Base-by-base conservation (phyloP, 352 stramenopile species). In the Blastocystis sp. region DNA sequence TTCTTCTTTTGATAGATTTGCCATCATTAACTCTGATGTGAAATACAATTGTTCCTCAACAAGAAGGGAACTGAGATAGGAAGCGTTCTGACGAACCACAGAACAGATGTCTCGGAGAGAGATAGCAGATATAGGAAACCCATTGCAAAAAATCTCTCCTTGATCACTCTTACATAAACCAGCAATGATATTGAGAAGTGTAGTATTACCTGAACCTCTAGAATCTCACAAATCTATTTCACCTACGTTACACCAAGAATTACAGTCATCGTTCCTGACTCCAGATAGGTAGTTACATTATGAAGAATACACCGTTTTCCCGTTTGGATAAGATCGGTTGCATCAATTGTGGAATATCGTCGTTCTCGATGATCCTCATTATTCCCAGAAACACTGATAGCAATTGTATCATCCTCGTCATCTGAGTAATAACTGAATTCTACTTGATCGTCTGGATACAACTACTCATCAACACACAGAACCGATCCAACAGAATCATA, bases 221-320 rank as follows among this genome's bases (percentile, higher is more conserved):
- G 12, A 46, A 46, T 43, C 21, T 51, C 39, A 73, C 29, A 14
- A 46, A 73, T 3, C 21, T 19, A 9, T 21, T 9, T 51, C 16
- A 6, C 9, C 9, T 73, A 73, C 61, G 61, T 73, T 27, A 73
- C 61, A 73, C 61, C 61, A 9, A 73, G 61, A 73, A 73, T 35
- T 9, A 73, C 32, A 73, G 61, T 73, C 24, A 73, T 27, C 0
- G 61, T 39, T 11, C 35, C 35, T 5, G 61, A 73, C 21, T 73
- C 32, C 6, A 39, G 21, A 73, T 39, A 73, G 6, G 32, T 43
- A 73, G 37, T 43, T 7, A 73, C 35, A 43, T 43, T n/a, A 27
- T 73, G 21, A 11, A 73, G 35, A 39, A 51, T n/a, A 39, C 35
- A 35, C 9, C 21, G 46, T n/a, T 73, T 35, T n/a, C 46, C 32